Conservation (phyloP, 169 alveolate species). For the Plasmodium relictum region DNA sequence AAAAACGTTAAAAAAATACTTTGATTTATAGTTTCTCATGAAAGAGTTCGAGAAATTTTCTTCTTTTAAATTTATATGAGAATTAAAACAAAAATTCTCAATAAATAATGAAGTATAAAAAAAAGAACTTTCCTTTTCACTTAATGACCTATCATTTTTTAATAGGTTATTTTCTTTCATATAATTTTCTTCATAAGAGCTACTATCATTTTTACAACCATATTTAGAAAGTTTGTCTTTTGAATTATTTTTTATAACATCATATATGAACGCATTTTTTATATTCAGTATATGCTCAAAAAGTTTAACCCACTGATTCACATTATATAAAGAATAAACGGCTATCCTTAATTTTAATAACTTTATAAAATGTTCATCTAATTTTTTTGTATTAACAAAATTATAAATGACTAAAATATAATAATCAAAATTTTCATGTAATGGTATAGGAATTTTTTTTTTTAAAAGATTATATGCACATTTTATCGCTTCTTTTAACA, state of each 20-base stretch:
- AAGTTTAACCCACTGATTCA: conserved; percentile 38
- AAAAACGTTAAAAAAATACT: conserved; percentile 59
- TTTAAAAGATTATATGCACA: conserved; percentile 28
- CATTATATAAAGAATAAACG: conserved; percentile 36
- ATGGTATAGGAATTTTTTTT: conserved; percentile 24
- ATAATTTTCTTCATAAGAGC: conserved; percentile 9
- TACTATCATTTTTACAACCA: conserved; percentile 12
- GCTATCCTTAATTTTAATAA: conserved; percentile 50
- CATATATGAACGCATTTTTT: conserved; percentile 42
- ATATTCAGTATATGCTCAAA: conserved; percentile 41
- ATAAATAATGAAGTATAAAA: conserved; percentile 63
- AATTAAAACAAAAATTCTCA: conserved; percentile 18
- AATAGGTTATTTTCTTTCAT: conserved; percentile 46
- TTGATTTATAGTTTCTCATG: conserved; percentile 17
- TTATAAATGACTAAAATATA: conserved; percentile 45
- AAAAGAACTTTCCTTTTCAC: background rate
- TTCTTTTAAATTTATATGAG: conserved; percentile 52
- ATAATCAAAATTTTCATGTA: conserved; percentile 74
- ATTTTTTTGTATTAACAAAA: conserved; percentile 2
- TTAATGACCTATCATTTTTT: conserved; percentile 21
- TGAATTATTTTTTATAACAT: conserved; percentile 29
- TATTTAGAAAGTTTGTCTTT: conserved; percentile 21
- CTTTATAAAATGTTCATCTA: conserved; percentile 7
- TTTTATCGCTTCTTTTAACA: conserved; percentile 14
- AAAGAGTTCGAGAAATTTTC: background rate